These are phyloP conservation scores for Phyllosticta citriasiana DNA, from an alignment of 2,329 filamentous ascomycete genomes.

Conservation along the genomic window DNA sequence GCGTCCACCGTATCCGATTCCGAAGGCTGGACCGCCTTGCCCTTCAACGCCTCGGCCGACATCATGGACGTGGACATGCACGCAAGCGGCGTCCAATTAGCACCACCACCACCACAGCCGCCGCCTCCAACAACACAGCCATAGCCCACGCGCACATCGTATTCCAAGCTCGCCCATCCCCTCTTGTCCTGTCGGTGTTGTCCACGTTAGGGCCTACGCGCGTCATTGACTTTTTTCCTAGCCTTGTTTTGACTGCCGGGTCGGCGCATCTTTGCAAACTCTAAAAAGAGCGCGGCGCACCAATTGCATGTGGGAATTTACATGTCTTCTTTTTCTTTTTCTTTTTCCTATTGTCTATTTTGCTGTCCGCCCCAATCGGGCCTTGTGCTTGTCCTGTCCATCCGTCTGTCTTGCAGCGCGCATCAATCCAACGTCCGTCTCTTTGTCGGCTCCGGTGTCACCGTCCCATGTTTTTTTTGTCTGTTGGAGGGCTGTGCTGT, in stretches of 20 bases:
- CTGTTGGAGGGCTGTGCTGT: too few species aligned
- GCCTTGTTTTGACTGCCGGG: neutral
- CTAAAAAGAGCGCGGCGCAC: neutral
- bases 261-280: neutral
- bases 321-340: neutral
- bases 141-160: neutral
- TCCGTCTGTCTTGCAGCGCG: too few species aligned
- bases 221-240: neutral
- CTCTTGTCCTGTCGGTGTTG: neutral
- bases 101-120: neutral
- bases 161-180: neutral
- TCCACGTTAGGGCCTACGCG: neutral
- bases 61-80: constrained; percentile 14
- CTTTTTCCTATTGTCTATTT: neutral
- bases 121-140: neutral
- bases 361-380: too few species aligned
- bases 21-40: constrained; percentile 28
- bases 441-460: too few species aligned
- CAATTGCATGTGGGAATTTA: neutral
- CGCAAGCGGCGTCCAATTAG: neutral
- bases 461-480: too few species aligned
- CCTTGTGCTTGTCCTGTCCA: too few species aligned
- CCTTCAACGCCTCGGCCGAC: constrained; percentile 25
- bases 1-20: constrained; percentile 27
- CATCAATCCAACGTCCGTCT: too few species aligned